Evolutionary conservation across 805 yeast species (phyloP).

Genomic region (baker's yeast (Saccharomyces cerevisiae)): DNA sequence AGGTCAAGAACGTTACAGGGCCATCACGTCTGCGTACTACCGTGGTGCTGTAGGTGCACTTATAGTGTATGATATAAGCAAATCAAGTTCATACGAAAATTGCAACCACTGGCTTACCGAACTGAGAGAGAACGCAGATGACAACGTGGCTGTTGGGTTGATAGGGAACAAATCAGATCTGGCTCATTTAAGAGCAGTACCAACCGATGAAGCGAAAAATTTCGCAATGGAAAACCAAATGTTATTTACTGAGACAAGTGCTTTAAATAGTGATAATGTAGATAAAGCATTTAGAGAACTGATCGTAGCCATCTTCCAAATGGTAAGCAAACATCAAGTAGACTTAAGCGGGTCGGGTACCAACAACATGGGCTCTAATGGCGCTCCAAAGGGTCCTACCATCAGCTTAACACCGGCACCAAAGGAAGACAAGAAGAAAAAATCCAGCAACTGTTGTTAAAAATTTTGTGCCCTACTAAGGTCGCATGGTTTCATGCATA

Average conservation of each 20-base stretch:
- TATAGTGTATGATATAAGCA: constrained; percentile 90
- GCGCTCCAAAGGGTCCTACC: constrained; percentile 67
- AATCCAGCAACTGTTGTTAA: constrained; percentile 58
- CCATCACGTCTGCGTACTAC: constrained; percentile 93
- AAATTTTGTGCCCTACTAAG: not conserved
- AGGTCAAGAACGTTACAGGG: constrained; percentile 97
- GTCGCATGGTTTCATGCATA: not conserved
- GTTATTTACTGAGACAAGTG: constrained; percentile 92
- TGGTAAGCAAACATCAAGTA: constrained; percentile 88
- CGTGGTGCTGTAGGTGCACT: constrained; percentile 98
- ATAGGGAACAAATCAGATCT: constrained; percentile 90
- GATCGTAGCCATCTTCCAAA: constrained; percentile 85
- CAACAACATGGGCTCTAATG: constrained; percentile 8
- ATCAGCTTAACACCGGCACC: constrained; percentile 91
- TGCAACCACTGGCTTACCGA: constrained; percentile 87
- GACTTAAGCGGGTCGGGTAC: constrained; percentile 65
- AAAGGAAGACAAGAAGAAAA: constrained; percentile 57
- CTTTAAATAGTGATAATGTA: constrained; percentile 88
- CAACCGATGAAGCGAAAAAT: constrained; percentile 93
- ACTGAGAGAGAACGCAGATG: constrained; percentile 84
- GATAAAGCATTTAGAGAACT: constrained; percentile 91
- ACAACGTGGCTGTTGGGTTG: constrained; percentile 87
- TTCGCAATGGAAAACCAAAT: constrained; percentile 89
- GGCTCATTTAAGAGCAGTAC: constrained; percentile 89
- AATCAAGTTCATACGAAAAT: constrained; percentile 76